Evolutionary conservation across 306 rosid genomes (phyloP).

Genomic region (Pyrus communis): DNA sequence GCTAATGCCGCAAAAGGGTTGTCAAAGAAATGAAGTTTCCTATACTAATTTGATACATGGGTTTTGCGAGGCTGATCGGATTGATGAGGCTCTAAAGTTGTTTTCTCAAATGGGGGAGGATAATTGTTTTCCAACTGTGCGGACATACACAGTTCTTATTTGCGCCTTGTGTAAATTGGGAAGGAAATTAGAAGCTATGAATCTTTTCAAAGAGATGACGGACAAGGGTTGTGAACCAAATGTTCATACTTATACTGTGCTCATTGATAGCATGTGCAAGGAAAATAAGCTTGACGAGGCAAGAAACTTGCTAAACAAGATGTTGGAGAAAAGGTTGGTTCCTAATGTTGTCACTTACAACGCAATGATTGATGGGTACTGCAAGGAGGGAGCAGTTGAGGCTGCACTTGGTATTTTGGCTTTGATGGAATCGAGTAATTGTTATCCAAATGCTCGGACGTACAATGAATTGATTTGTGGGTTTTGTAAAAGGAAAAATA

Average conservation of each 20-base stretch:
- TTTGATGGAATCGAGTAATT: slow-evolving; percentile 53
- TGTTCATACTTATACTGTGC: slow-evolving; percentile 60
- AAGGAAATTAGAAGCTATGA: slow-evolving; percentile 47
- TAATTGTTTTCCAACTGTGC: slow-evolving; percentile 51
- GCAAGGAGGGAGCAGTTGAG: slow-evolving; percentile 50
- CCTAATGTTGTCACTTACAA: slow-evolving; percentile 55
- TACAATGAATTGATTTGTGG: slow-evolving; percentile 70
- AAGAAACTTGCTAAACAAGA: slow-evolving; percentile 30
- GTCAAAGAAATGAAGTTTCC: slow-evolving; percentile 51
- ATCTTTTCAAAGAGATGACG: slow-evolving; percentile 47
- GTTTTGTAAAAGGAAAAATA: slow-evolving; percentile 47
- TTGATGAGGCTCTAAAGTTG: slow-evolving; percentile 49
- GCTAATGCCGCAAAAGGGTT: slow-evolving; percentile 44
- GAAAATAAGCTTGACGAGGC: slow-evolving; percentile 50
- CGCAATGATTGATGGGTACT: slow-evolving; percentile 68
- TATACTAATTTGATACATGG: slow-evolving; percentile 64
- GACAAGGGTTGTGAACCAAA: slow-evolving; percentile 59
- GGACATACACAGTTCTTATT: slow-evolving; percentile 46
- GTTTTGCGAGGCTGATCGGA: slow-evolving; percentile 43
- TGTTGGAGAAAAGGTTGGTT: slow-evolving; percentile 57
- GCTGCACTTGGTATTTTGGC: slow-evolving; percentile 48
- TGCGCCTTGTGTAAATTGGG: slow-evolving; percentile 41
- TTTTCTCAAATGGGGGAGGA: slow-evolving; percentile 56
- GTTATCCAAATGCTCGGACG: slow-evolving; percentile 55
- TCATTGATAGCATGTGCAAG: slow-evolving; percentile 53